Conservation (phyloP, 495 filamentous ascomycete species). For the Aspergillus ellipticus region DNA sequence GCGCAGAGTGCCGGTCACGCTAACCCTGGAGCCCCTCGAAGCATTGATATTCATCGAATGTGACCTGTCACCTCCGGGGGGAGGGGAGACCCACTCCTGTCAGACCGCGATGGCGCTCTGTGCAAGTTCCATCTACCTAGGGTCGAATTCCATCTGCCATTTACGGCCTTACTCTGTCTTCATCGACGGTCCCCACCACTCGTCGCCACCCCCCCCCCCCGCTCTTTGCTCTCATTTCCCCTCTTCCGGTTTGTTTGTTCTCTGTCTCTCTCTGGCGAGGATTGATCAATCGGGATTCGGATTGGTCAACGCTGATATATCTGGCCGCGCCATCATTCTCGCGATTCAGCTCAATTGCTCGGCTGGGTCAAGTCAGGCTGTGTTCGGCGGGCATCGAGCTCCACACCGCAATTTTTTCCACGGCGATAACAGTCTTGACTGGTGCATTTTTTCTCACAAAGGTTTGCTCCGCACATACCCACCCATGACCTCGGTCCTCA, state of each 20-base stretch:
- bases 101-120: conserved; percentile 1
- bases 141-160: neutral
- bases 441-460: too few relatives aligned
- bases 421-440: too few relatives aligned
- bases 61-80: conserved; percentile 14
- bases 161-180: too few relatives aligned
- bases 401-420: too few relatives aligned
- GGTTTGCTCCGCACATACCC: too few relatives aligned
- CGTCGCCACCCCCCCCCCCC: neutral
- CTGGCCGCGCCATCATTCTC: too few relatives aligned
- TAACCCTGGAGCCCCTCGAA: neutral
- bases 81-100: conserved; percentile 3
- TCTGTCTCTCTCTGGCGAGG: neutral
- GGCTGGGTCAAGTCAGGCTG: too few relatives aligned
- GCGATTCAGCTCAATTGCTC: too few relatives aligned
- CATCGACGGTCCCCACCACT: neutral
- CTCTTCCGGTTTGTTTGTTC: neutral
- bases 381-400: too few relatives aligned
- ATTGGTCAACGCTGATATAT: too few relatives aligned
- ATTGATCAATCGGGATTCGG: neutral
- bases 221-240: too few relatives aligned
- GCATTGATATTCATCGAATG: conserved; percentile 13
- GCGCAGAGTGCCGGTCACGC: conserved; percentile 5
- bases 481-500: too few relatives aligned
- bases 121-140: neutral